Conservation (phyloP, 2,329 filamentous ascomycete genomes). For the Pseudogymnoascus pannorum region DNA sequence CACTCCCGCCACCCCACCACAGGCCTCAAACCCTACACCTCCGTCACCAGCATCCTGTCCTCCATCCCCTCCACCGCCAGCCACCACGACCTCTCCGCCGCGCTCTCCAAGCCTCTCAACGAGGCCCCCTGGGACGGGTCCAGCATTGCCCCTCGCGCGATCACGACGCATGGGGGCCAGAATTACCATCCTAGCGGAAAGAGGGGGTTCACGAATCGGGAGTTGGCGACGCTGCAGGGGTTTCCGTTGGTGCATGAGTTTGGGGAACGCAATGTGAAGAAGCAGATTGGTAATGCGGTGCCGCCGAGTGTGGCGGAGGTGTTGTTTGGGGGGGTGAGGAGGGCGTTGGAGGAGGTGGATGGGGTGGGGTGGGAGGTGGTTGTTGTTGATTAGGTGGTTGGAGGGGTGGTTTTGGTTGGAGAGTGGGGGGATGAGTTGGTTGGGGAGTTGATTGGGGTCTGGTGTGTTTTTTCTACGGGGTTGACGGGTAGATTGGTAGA, state of each 20-base stretch:
- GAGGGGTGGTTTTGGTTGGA: background rate
- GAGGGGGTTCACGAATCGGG: conserved; percentile 57
- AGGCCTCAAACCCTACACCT: conserved; percentile 35
- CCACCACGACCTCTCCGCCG: conserved; percentile 34
- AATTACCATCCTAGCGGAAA: conserved; percentile 60
- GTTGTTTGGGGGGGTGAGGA: conserved; percentile 33
- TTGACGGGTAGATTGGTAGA: too few species aligned
- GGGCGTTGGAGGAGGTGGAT: conserved; percentile 27
- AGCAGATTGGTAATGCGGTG: conserved; percentile 75
- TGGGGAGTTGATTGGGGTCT: background rate
- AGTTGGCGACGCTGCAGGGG: conserved; percentile 61
- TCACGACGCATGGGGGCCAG: conserved; percentile 57
- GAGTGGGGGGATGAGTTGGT: background rate
- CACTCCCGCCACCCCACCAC: conserved; percentile 39
- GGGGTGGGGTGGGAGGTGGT: conserved; percentile 12
- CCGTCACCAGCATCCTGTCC: conserved; percentile 32
- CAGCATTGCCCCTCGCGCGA: conserved; percentile 44
- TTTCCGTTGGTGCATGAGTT: conserved; percentile 61
- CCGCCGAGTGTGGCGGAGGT: conserved; percentile 51
- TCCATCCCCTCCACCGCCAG: conserved; percentile 23
- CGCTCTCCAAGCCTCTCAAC: conserved; percentile 23
- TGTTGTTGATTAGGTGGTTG: background rate
- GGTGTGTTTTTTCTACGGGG: too few species aligned
- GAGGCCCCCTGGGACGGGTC: conserved; percentile 38
- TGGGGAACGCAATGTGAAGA: conserved; percentile 37